Conservation (phyloP, 495 filamentous ascomycete species). For the Aspergillus nanangensis region DNA sequence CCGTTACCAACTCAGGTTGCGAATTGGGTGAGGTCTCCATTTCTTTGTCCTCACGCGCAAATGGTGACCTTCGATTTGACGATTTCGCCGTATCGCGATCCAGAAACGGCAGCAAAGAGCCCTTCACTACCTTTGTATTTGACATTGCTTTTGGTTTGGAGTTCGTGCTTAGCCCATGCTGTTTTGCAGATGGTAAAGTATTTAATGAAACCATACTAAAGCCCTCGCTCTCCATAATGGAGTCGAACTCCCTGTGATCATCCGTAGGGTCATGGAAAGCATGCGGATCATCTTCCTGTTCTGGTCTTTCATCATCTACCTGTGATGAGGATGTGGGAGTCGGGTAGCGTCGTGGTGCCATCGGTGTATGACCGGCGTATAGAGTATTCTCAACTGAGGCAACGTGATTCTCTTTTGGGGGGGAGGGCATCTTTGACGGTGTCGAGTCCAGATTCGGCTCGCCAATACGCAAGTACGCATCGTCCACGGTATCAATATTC, state of each 20-base stretch:
- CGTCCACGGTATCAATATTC: slow-evolving; percentile 25
- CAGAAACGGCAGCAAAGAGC: slow-evolving; percentile 20
- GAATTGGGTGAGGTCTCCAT: background rate
- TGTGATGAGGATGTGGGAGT: slow-evolving; percentile 40
- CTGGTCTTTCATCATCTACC: slow-evolving; percentile 31
- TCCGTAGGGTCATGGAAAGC: slow-evolving; percentile 32
- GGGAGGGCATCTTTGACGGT: slow-evolving; percentile 39
- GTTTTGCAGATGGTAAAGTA: slow-evolving; percentile 44
- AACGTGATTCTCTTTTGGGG: slow-evolving; percentile 21
- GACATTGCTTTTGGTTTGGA: slow-evolving; percentile 12
- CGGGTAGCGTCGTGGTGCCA: slow-evolving; percentile 31
- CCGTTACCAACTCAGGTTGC: background rate
- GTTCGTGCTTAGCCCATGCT: slow-evolving; percentile 25
- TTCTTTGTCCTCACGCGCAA: slow-evolving; percentile 3
- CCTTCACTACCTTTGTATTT: slow-evolving; percentile 17
- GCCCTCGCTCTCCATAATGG: slow-evolving; percentile 56
- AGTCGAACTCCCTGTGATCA: slow-evolving; percentile 47
- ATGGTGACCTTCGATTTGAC: slow-evolving; percentile 27
- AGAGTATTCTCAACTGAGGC: slow-evolving; percentile 29
- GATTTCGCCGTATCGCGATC: slow-evolving; percentile 25
- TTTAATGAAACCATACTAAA: slow-evolving; percentile 58
- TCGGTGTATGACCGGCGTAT: slow-evolving; percentile 25
- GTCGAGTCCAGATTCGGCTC: slow-evolving; percentile 33
- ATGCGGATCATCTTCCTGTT: slow-evolving; percentile 6
- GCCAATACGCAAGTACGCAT: slow-evolving; percentile 22